Evolutionary conservation across 176 grass and related monocot genomes (phyloP), one percentile per base, ranked within the genome.

Genomic region (Melocanna baccifera): DNA sequence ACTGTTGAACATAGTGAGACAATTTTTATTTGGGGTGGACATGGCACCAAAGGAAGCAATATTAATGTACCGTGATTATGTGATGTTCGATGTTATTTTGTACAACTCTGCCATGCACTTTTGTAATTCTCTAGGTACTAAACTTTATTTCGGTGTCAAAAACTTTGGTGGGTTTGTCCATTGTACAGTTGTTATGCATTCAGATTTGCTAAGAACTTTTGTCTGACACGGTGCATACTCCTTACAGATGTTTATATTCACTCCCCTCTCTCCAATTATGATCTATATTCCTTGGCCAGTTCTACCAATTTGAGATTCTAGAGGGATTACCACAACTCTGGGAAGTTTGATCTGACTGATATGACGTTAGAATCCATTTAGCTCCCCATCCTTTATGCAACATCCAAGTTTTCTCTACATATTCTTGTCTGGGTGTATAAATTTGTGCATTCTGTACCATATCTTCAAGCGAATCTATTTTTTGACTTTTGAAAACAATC

Each of bases 331-430:
- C 76, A 86, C 83, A 90, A 79, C 30, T 90, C 89, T 15, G 87
- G 87, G 68, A 98, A 88, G 83, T 83, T 93, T 69, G 96, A 98
- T 75, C 93, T 98, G 83, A 95, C 93, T 69, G 93, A 98, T 90
- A 73, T 98, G 85, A 98, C 96, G 96, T 98, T 89, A 98, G 96
- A 93, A 85, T 80, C 70, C 62, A 39, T 55, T 53, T 36, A 0
- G 20, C 45, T 73, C 5, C n/a, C n/a, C n/a, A n/a, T n/a, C n/a
- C n/a, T n/a, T n/a, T n/a, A n/a, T n/a, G n/a, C n/a, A n/a, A n/a
- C n/a, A n/a, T n/a, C n/a, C n/a, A n/a, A n/a, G n/a, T n/a, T n/a
- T n/a, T n/a, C n/a, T n/a, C n/a, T n/a, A n/a, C n/a, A n/a, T n/a
- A n/a, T n/a, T n/a, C n/a, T n/a, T n/a, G n/a, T n/a, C n/a, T n/a